Conservation (phyloP, 2,329 filamentous ascomycete genomes). For the Tolypocladium guangdongense region DNA sequence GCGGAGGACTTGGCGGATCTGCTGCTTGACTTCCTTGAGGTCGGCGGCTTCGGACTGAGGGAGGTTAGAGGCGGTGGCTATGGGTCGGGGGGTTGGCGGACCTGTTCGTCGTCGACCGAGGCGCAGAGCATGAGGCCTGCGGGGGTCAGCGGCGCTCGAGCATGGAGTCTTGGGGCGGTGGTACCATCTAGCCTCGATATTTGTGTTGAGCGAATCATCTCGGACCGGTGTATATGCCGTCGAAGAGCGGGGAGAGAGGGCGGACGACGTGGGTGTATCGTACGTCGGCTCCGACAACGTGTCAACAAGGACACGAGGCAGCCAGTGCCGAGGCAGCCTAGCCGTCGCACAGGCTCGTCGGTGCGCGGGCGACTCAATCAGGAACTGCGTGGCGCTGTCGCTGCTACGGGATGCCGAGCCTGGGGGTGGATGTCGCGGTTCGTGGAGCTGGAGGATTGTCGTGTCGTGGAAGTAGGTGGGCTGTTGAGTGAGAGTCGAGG, state of each 20-base stretch:
- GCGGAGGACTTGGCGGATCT: constrained; percentile 83
- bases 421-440: neutral
- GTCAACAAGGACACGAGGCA: constrained; percentile 6
- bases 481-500: neutral
- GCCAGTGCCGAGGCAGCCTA: neutral
- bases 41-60: constrained; percentile 53
- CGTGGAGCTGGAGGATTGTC: neutral
- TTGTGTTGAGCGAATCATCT: constrained; percentile 85
- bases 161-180: constrained; percentile 5
- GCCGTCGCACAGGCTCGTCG: neutral
- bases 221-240: constrained; percentile 5
- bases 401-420: neutral
- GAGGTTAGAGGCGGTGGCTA: neutral
- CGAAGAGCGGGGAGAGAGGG: neutral
- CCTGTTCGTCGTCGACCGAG: constrained; percentile 83
- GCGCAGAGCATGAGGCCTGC: constrained; percentile 88
- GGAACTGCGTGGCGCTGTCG: neutral
- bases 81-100: constrained; percentile 19
- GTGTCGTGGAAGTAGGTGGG: neutral
- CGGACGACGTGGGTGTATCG: constrained; percentile 3
- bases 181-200: constrained; percentile 87
- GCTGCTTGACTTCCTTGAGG: constrained; percentile 77
- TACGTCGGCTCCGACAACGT: constrained; percentile 9
- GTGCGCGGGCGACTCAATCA: neutral
- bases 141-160: constrained; percentile 7